Evolutionary conservation across 805 yeast species (phyloP).

Genomic region (Cyberlindnera mrakii): DNA sequence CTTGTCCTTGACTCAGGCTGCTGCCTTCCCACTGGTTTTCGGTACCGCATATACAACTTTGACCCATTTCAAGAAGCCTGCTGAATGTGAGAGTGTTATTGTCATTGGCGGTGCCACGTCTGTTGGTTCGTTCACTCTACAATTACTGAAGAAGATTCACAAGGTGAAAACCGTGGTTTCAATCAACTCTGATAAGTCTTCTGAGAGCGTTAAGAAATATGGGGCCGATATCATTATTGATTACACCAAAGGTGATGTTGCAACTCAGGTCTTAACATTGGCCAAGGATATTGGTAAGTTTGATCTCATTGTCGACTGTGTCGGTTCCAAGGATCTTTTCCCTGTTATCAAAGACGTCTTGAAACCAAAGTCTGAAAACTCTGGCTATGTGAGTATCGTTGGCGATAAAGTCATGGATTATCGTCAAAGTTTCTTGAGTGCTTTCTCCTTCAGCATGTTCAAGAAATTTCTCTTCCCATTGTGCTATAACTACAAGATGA

Average conservation of each 20-base stretch:
- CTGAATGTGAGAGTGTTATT: slow-evolving; percentile 42
- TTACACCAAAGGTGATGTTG: slow-evolving; percentile 42
- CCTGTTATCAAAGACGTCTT: slow-evolving; percentile 35
- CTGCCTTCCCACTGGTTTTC: slow-evolving; percentile 57
- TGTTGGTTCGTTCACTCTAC: slow-evolving; percentile 54
- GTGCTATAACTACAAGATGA: slow-evolving; percentile 24
- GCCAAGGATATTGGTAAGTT: slow-evolving; percentile 34
- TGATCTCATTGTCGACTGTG: slow-evolving; percentile 60
- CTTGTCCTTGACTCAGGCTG: slow-evolving; percentile 43
- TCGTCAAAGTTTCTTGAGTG: slow-evolving; percentile 4
- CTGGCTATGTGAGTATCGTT: slow-evolving; percentile 45
- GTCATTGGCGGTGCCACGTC: slow-evolving; percentile 72
- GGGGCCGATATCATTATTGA: slow-evolving; percentile 61
- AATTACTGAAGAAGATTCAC: slow-evolving; percentile 45
- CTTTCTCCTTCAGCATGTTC: slow-evolving; percentile 7
- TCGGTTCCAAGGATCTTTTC: slow-evolving; percentile 51
- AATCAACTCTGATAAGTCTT: slow-evolving; percentile 46
- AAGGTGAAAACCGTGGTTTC: slow-evolving; percentile 48
- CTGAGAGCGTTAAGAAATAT: slow-evolving; percentile 32
- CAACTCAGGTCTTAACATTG: slow-evolving; percentile 21
- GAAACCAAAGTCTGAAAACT: slow-evolving; percentile 39
- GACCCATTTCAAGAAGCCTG: slow-evolving; percentile 29
- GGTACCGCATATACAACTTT: slow-evolving; percentile 52
- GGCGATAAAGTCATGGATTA: slow-evolving; percentile 46
- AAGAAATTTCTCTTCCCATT: slow-evolving; percentile 13